These are phyloP conservation scores for Colletotrichum gloeosporioides DNA, from an alignment of 2,329 filamentous ascomycete genomes.

Conservation along the genomic window DNA sequence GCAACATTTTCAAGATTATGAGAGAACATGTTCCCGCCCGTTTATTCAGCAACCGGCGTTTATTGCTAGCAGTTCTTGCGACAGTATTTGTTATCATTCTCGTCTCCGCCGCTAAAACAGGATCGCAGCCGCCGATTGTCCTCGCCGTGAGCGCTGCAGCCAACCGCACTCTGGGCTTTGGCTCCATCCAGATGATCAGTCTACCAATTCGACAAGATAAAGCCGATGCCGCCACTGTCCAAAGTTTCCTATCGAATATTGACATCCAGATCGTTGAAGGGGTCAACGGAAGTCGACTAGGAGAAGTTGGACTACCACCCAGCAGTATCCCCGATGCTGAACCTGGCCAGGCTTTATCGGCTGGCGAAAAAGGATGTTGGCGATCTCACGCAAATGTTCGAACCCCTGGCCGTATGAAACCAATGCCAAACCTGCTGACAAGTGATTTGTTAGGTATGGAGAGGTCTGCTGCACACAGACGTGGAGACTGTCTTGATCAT, in stretches of 20 bases:
- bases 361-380: constrained; percentile 29
- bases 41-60: not conserved
- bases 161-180: constrained; percentile 30
- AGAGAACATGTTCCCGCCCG: not conserved
- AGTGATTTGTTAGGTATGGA: constrained; percentile 28
- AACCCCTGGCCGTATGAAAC: not conserved
- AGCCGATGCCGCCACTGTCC: constrained; percentile 29
- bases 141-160: constrained; percentile 18
- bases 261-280: constrained; percentile 25
- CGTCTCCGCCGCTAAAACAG: not conserved
- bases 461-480: constrained; percentile 26
- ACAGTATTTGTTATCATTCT: not conserved
- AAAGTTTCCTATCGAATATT: constrained; percentile 30
- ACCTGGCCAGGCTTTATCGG: constrained; percentile 19
- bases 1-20: not conserved
- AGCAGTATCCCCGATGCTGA: constrained; percentile 20
- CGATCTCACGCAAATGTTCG: constrained; percentile 33
- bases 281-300: constrained; percentile 25
- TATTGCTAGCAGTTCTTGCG: not conserved
- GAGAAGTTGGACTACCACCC: constrained; percentile 29
- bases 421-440: not conserved
- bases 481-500: constrained; percentile 28
- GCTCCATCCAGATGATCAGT: constrained; percentile 30
- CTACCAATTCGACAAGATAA: constrained; percentile 29
- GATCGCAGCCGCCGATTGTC: not conserved